phyloP scores from a whole-genome alignment of 1,284 basidiomycete species.

The Ceratobasidium sp. region DNA sequence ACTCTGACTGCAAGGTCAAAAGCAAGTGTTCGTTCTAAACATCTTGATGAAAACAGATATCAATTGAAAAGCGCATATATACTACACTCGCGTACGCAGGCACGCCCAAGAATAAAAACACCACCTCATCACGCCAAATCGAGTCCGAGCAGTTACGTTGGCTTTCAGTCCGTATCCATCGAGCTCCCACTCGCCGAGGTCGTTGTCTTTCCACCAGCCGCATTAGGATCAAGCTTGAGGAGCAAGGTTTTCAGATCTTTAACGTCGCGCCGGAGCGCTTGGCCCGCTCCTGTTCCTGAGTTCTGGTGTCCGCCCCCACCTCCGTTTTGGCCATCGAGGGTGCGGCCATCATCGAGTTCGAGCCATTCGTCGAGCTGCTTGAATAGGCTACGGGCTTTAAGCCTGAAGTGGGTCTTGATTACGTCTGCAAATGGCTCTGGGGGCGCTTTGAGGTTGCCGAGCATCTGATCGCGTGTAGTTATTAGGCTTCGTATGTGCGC shows the following conservation, averaged over 20 bases:
- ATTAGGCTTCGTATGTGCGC: slow-evolving; percentile 41
- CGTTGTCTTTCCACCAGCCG: slow-evolving; percentile 6
- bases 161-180: slow-evolving; percentile 39
- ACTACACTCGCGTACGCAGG: background rate
- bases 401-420: slow-evolving; percentile 89
- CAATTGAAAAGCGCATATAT: slow-evolving; percentile 42
- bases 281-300: slow-evolving; percentile 65
- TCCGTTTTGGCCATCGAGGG: slow-evolving; percentile 65
- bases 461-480: slow-evolving; percentile 68
- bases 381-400: slow-evolving; percentile 79
- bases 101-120: slow-evolving; percentile 18
- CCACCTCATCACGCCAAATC: background rate
- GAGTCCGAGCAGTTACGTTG: background rate
- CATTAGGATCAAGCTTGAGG: slow-evolving; percentile 38
- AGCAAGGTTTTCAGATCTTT: slow-evolving; percentile 43
- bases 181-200: slow-evolving; percentile 63
- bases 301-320: slow-evolving; percentile 53
- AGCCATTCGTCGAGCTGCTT: slow-evolving; percentile 87
- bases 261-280: slow-evolving; percentile 72
- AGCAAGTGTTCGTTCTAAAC: background rate
- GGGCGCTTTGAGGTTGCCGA: slow-evolving; percentile 84
- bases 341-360: slow-evolving; percentile 74
- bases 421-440: slow-evolving; percentile 86
- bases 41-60: slow-evolving; percentile 7
- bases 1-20: too few relatives aligned